Conservation (phyloP, 345 rosid genomes). For the Salix udensis region DNA sequence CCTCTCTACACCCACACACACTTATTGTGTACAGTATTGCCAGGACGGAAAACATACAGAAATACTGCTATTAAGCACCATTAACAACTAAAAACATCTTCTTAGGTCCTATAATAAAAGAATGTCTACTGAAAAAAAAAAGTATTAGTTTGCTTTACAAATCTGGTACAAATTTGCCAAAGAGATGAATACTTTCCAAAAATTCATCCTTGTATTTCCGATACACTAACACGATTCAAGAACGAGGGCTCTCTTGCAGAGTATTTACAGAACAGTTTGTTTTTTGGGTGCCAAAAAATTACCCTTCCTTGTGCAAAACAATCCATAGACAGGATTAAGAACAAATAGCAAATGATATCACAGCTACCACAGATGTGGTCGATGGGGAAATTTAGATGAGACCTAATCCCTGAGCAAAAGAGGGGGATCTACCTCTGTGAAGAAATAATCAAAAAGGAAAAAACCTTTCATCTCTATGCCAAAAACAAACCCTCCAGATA, state of each 20-base stretch:
- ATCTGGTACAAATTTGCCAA: not conserved
- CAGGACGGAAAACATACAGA: not conserved
- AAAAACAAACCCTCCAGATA: conserved; percentile 82
- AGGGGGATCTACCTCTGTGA: not conserved
- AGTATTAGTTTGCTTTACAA: not conserved
- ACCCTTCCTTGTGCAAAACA: conserved; percentile 15
- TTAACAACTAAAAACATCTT: not conserved
- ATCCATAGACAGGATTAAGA: conserved; percentile 13
- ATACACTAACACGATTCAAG: conserved; percentile 9
- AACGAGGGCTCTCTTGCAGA: conserved; percentile 5
- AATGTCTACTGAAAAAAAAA: not conserved
- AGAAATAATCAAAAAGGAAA: not conserved
- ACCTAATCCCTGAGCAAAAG: not conserved
- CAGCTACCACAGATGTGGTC: conserved; percentile 11
- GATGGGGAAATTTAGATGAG: conserved; percentile 1
- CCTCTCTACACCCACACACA: too few species aligned
- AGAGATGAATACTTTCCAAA: not conserved
- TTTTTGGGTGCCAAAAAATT: conserved; percentile 20
- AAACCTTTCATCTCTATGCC: conserved; percentile 26
- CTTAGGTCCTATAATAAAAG: not conserved
- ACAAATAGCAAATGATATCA: conserved; percentile 12
- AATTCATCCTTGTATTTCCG: not conserved
- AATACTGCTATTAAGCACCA: not conserved
- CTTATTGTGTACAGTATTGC: not conserved
- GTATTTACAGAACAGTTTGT: conserved; percentile 17